Evolutionary conservation across 805 yeast species (phyloP).

Genomic region (Yamadazyma insecticola): DNA sequence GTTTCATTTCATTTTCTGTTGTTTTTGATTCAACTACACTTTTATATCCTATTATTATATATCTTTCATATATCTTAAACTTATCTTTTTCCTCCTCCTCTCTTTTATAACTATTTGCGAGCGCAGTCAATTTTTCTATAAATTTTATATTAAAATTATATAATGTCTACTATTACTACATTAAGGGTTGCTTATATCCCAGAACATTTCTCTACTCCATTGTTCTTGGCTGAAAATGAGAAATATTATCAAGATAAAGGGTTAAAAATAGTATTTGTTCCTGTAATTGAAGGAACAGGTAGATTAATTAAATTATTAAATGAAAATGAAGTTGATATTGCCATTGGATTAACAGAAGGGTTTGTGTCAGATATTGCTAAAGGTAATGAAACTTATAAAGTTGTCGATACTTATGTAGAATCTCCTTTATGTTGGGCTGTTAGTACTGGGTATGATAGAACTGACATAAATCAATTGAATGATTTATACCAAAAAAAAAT

Average conservation of each 20-base stretch:
- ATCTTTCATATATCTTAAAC: no score
- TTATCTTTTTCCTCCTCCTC: no score
- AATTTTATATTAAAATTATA: no score
- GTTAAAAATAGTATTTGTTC: conserved; percentile 55
- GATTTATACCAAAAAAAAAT: conserved; percentile 60
- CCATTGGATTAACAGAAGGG: conserved; percentile 89
- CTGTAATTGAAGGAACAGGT: conserved; percentile 86
- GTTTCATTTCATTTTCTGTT: no score
- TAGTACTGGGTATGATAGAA: conserved; percentile 64
- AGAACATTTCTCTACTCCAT: conserved; percentile 88
- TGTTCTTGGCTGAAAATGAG: conserved; percentile 62
- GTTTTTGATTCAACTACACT: no score
- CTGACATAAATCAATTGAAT: conserved; percentile 45
- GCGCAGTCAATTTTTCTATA: no score
- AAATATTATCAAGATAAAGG: conserved; percentile 46
- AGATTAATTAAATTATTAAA: conserved; percentile 73
- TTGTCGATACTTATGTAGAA: conserved; percentile 78
- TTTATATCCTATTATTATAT: no score
- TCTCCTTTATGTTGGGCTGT: conserved; percentile 91
- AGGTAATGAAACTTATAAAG: conserved; percentile 58
- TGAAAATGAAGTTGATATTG: conserved; percentile 63
- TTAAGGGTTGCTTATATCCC: conserved; percentile 78
- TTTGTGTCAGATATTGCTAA: conserved; percentile 79
- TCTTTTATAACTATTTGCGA: no score
- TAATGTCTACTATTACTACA: no score